phyloP scores from a whole-genome alignment of 2,329 filamentous ascomycete genomes.

The Neofusicoccum laricinum region DNA sequence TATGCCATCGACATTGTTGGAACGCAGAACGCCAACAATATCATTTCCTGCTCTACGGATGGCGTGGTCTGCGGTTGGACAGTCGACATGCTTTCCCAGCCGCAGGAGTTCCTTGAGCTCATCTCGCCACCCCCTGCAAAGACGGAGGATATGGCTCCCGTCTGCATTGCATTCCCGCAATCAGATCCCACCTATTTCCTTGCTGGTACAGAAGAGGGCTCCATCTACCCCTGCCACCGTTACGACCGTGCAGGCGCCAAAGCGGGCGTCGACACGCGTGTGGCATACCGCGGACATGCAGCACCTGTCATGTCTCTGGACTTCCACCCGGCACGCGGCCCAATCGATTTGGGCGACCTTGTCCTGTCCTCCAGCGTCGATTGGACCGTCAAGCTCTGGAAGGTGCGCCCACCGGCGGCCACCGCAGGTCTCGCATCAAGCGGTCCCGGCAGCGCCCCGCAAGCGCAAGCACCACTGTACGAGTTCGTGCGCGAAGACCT shows the following conservation, averaged over 20 bases:
- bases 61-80: slow-evolving; percentile 97
- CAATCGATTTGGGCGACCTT: slow-evolving; percentile 89
- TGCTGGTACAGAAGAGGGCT: slow-evolving; percentile 92
- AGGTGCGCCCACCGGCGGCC: slow-evolving; percentile 77
- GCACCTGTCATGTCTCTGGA: slow-evolving; percentile 94
- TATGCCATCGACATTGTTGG: slow-evolving; percentile 95
- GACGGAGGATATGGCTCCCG: slow-evolving; percentile 92
- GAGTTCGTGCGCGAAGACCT: slow-evolving; percentile 94
- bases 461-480: slow-evolving; percentile 69
- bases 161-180: slow-evolving; percentile 90
- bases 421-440: slow-evolving; percentile 48
- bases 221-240: slow-evolving; percentile 92
- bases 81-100: slow-evolving; percentile 95
- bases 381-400: slow-evolving; percentile 98
- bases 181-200: slow-evolving; percentile 97
- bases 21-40: slow-evolving; percentile 98
- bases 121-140: slow-evolving; percentile 75
- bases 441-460: slow-evolving; percentile 34
- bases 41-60: slow-evolving; percentile 94
- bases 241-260: slow-evolving; percentile 98
- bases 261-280: slow-evolving; percentile 85
- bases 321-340: slow-evolving; percentile 89
- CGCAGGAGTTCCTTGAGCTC: slow-evolving; percentile 88
- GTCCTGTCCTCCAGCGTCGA: slow-evolving; percentile 90
- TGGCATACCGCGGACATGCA: slow-evolving; percentile 85